These are phyloP conservation scores for Epichloe gansuensis DNA, from an alignment of 2,329 filamentous ascomycete species.

Conservation along the genomic window DNA sequence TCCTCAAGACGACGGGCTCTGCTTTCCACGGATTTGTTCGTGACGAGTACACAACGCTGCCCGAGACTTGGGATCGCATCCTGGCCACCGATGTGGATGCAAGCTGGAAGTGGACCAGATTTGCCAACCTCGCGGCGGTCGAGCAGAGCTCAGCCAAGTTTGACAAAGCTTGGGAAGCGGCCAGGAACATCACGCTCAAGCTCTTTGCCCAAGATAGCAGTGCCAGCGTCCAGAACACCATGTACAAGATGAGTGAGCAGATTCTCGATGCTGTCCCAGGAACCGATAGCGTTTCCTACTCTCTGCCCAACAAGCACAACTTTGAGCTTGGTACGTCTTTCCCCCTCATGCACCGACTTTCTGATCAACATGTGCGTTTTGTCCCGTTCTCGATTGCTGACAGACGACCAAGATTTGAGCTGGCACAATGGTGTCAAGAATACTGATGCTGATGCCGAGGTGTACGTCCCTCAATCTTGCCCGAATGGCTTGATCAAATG, in stretches of 20 bases:
- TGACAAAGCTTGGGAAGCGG: slow-evolving; percentile 63
- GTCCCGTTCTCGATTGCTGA: not conserved
- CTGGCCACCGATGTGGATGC: slow-evolving; percentile 86
- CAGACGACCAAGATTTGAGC: slow-evolving; percentile 54
- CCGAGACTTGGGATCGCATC: slow-evolving; percentile 89
- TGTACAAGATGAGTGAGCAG: slow-evolving; percentile 95
- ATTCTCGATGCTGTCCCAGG: slow-evolving; percentile 67
- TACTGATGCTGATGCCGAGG: slow-evolving; percentile 87
- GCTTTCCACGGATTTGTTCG: slow-evolving; percentile 90
- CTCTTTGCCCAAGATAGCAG: slow-evolving; percentile 84
- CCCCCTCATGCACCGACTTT: not conserved
- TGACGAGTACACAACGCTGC: slow-evolving; percentile 84
- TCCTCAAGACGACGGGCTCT: slow-evolving; percentile 93
- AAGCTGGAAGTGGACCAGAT: slow-evolving; percentile 71
- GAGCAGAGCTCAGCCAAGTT: slow-evolving; percentile 52
- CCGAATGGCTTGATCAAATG: slow-evolving; percentile 95
- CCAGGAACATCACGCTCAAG: slow-evolving; percentile 77
- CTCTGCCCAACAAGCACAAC: slow-evolving; percentile 96
- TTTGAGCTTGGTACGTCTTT: slow-evolving; percentile 71
- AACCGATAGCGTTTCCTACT: slow-evolving; percentile 63
- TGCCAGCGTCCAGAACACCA: slow-evolving; percentile 88
- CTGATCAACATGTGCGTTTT: not conserved
- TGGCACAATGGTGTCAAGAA: slow-evolving; percentile 97
- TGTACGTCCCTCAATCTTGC: slow-evolving; percentile 83
- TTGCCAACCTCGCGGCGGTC: slow-evolving; percentile 55